Conservation (phyloP, 768 basidiomycete genomes). For the Termitomyces heimii region DNA sequence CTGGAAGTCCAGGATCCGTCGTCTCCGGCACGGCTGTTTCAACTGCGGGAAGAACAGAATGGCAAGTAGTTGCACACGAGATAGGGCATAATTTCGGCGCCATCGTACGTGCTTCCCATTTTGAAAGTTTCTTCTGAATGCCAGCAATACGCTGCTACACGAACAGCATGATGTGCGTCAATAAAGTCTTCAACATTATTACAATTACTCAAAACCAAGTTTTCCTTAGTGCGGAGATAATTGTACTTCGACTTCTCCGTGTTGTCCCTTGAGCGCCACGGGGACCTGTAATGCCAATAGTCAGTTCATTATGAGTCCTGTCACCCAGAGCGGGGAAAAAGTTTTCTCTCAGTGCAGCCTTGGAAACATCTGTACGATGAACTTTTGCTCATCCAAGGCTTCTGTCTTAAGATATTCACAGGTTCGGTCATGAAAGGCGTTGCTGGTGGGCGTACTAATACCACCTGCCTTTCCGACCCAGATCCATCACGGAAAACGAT, state of each 20-base stretch:
- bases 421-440: slow-evolving; percentile 60
- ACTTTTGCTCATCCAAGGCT: not conserved
- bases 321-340: slow-evolving; percentile 56
- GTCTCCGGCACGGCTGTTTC: slow-evolving; percentile 84
- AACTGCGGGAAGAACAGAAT: slow-evolving; percentile 70
- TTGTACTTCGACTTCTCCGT: slow-evolving; percentile 50
- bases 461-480: slow-evolving; percentile 64
- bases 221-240: slow-evolving; percentile 51
- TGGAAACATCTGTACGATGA: slow-evolving; percentile 74
- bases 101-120: slow-evolving; percentile 47
- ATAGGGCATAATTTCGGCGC: slow-evolving; percentile 89
- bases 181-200: slow-evolving; percentile 1
- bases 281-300: slow-evolving; percentile 57
- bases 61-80: slow-evolving; percentile 81
- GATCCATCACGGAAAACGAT: slow-evolving; percentile 39
- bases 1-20: slow-evolving; percentile 37
- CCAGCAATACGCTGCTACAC: slow-evolving; percentile 9
- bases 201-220: slow-evolving; percentile 5
- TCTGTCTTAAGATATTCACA: slow-evolving; percentile 16
- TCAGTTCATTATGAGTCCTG: slow-evolving; percentile 81
- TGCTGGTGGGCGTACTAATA: slow-evolving; percentile 41
- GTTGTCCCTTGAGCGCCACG: slow-evolving; percentile 60
- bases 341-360: slow-evolving; percentile 74
- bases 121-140: not conserved
- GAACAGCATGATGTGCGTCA: slow-evolving; percentile 51